phyloP scores from a whole-genome alignment of 768 basidiomycete genomes.

The Lyophyllum decastes region DNA sequence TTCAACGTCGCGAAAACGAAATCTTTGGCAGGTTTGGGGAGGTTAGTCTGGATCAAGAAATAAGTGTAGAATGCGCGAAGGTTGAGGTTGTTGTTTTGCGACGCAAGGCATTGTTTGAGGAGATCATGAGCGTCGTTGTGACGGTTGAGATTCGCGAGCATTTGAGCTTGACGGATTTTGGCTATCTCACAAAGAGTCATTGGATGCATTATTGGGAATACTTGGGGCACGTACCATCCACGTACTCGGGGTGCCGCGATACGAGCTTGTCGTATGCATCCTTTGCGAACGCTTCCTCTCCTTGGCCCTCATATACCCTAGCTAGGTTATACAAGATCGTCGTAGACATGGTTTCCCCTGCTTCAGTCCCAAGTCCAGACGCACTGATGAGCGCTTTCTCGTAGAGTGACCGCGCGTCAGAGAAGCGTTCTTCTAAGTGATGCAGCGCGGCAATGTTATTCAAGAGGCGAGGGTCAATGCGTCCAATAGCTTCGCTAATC shows the following conservation, averaged over 20 bases:
- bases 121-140: constrained; percentile 84
- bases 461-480: constrained; percentile 65
- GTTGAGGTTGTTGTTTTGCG: constrained; percentile 79
- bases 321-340: constrained; percentile 91
- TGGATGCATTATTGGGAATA: background rate
- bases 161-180: constrained; percentile 88
- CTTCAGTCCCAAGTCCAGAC: constrained; percentile 42
- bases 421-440: constrained; percentile 64
- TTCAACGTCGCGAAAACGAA: constrained; percentile 90
- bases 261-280: constrained; percentile 89
- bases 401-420: constrained; percentile 64
- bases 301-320: constrained; percentile 85
- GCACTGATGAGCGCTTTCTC: constrained; percentile 72
- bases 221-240: constrained; percentile 72
- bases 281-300: constrained; percentile 70
- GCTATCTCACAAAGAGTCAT: constrained; percentile 47
- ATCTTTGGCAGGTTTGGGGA: constrained; percentile 73
- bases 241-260: constrained; percentile 91
- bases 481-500: constrained; percentile 53
- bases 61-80: constrained; percentile 92
- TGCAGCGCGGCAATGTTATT: constrained; percentile 81
- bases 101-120: constrained; percentile 83
- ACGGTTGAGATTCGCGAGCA: constrained; percentile 69
- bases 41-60: constrained; percentile 82
- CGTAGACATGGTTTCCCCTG: constrained; percentile 72